Evolutionary conservation across 345 rosid genomes (phyloP), one percentile per base, ranked within the genome.

Genomic region (Brassica juncea): DNA sequence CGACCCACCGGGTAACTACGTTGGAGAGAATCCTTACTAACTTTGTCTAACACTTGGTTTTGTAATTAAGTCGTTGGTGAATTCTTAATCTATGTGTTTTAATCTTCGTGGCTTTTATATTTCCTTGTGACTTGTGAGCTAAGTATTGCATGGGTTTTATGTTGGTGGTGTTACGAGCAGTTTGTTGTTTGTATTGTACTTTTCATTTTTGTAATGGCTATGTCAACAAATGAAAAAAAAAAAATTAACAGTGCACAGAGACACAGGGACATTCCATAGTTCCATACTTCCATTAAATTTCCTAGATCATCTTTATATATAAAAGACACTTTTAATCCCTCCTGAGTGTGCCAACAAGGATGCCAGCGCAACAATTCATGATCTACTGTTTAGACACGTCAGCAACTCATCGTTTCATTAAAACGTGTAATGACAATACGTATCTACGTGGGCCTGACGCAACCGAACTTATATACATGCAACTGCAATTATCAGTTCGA

Each of bases 1-100:
- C 80, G 95, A 93, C 82, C 98, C 98, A 74, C 98, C 97, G 16
- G 98, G 98, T 73, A 93, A 91, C 79, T 91, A 77, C 68, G 81
- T 90, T 62, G 98, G 98, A 10, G 89, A 93, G 74, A 88, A 80
- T 84, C 98, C 98, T 52, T 90, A 91, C 57, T 93, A 80, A 91
- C 23, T 57, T 28, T 42, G 14, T 16, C 49, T 73, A 72, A 66
- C 74, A 58, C 4, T 67, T 47, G 35, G 21, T 72, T 72, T 37
- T 66, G 2, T n/a, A 47, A 3, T 27, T 32, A 25, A 66, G 44
- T 35, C 16, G 25, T 15, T 79, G 47, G 65, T 61, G 73, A 21
- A 19, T 39, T 14, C 42, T 31, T 79, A 4, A 34, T 44, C 5
- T 47, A 34, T 67, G 57, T 66, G 35, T 49, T 49, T 10, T 4